Base-by-base conservation (phyloP, 2,329 filamentous ascomycete species). In the Coleophoma eucalyptorum region DNA sequence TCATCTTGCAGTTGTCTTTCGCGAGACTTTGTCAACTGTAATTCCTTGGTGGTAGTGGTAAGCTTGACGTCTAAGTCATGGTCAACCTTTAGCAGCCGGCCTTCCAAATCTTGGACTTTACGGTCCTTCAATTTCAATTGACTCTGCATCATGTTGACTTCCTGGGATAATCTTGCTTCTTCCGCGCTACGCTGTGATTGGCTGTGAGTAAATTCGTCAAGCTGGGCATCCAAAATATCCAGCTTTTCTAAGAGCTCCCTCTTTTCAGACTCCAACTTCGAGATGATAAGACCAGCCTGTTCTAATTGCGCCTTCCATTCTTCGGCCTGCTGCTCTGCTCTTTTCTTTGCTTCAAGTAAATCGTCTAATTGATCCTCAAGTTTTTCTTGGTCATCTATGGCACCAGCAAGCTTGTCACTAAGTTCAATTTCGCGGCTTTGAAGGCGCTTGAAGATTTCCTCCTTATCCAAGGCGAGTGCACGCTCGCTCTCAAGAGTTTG, bases 371-470 rank as follows among this genome's bases (percentile, higher is more conserved):
- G 91, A 56, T 96, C 91, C 68, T 99, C 94, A 1, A 99, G 79
- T 49, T 86, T 86, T 65, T 97, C 93, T 66, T 97, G 93, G 61
- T 99, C 95, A 19, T 96, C 89, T 53, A 97, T 83, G 31, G 93
- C 93, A 37, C 89, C 93, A 35, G 90, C 82, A 26, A 99, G 80
- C 72, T 97, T 97, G 63, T 99, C 95, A 48, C 87, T 89, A 4
- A 99, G 79, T 66, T 99, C 93, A 11, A 84, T 80, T 69, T 99
- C 94, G n/a, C 94, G 87, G 48, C 86, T 75, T 65, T 97, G 94
- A 19, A 99, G 77, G n/a, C 95, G 84, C 66, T 93, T 95, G 76
- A 97, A 99, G 53, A 99, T 99, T 63, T 99, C 94, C 66, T 99
- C 95, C 67, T 99, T 99, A 70, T 99, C 94, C 5, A 99, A 75